Evolutionary conservation across 2,329 filamentous ascomycete genomes (phyloP).

Genomic region (Thelonectria rubi): DNA sequence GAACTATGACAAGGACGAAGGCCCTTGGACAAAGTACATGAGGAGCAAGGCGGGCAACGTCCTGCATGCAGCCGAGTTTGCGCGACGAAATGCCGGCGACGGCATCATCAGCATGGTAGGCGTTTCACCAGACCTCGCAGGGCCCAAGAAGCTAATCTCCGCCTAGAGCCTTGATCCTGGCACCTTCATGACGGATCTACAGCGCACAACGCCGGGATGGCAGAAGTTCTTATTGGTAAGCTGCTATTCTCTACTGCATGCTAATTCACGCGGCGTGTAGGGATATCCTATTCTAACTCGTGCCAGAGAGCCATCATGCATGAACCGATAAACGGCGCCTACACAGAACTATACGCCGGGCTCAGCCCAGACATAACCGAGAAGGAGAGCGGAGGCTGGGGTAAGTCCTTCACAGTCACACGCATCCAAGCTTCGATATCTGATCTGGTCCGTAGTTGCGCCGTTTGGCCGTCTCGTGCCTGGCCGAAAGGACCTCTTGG

Average conservation of each 20-base stretch:
- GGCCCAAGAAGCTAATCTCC: background rate
- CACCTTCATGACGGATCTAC: conserved; percentile 22
- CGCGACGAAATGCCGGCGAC: conserved; percentile 31
- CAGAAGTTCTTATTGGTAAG: conserved; percentile 13
- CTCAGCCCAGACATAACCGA: conserved; percentile 29
- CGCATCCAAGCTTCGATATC: background rate
- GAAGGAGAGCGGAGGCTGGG: conserved; percentile 19
- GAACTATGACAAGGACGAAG: conserved; percentile 31
- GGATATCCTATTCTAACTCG: too few relatives aligned
- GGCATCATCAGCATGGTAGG: conserved; percentile 23
- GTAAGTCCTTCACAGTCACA: background rate
- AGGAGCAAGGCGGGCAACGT: conserved; percentile 41
- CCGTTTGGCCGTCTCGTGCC: background rate
- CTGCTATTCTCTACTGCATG: background rate
- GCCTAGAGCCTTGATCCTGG: conserved; percentile 25
- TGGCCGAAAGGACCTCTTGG: background rate
- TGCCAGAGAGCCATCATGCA: conserved; percentile 15
- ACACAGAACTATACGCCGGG: conserved; percentile 55
- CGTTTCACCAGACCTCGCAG: background rate
- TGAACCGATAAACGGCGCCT: conserved; percentile 49
- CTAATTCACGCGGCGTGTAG: background rate
- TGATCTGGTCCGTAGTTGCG: background rate
- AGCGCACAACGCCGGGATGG: conserved; percentile 7
- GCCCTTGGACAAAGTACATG: conserved; percentile 33
- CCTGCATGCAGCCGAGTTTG: conserved; percentile 39